Evolutionary conservation across 768 basidiomycete species (phyloP).

Genomic region (Thelephora ganbajun): DNA sequence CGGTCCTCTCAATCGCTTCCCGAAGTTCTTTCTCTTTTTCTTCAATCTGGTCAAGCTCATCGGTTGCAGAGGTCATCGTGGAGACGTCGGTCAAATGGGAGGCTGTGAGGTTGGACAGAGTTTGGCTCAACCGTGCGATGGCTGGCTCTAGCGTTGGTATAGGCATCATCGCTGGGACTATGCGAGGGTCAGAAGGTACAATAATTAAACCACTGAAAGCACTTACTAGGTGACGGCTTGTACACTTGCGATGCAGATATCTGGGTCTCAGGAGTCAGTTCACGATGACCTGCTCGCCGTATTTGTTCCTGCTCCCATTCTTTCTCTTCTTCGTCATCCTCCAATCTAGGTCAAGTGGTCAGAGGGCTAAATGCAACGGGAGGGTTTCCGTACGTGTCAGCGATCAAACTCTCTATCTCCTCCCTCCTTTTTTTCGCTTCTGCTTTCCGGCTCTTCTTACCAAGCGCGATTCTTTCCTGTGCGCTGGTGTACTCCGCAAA

Average conservation of each 20-base stretch:
- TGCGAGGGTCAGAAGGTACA: slow-evolving; percentile 5
- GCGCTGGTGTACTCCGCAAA: slow-evolving; percentile 82
- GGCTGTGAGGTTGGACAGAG: slow-evolving; percentile 42
- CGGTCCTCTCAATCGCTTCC: slow-evolving; percentile 58
- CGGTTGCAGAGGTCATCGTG: slow-evolving; percentile 39
- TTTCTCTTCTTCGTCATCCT: slow-evolving; percentile 70
- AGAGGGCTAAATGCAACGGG: slow-evolving; percentile 2
- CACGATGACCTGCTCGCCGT: slow-evolving; percentile 51
- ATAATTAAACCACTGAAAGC: not conserved
- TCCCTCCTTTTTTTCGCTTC: slow-evolving; percentile 56
- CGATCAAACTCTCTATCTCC: slow-evolving; percentile 69
- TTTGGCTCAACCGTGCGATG: slow-evolving; percentile 43
- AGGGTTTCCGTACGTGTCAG: slow-evolving; percentile 48
- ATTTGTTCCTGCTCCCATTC: slow-evolving; percentile 84
- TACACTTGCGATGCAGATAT: slow-evolving; percentile 42
- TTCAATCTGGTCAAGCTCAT: slow-evolving; percentile 49
- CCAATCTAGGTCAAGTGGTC: slow-evolving; percentile 31
- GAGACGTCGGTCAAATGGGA: slow-evolving; percentile 55
- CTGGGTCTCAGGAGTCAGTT: slow-evolving; percentile 22
- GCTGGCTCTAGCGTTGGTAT: slow-evolving; percentile 54
- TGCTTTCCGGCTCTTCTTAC: slow-evolving; percentile 64
- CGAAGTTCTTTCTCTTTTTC: slow-evolving; percentile 60
- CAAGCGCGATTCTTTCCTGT: slow-evolving; percentile 73
- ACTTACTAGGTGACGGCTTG: slow-evolving; percentile 57
- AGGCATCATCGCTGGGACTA: slow-evolving; percentile 54